Percentiles rank a stretch among this genome's conserved stretches.
These are phyloP conservation scores for Serendipita sp. DNA, from an alignment of 768 basidiomycete species.

Conservation along the genomic window DNA sequence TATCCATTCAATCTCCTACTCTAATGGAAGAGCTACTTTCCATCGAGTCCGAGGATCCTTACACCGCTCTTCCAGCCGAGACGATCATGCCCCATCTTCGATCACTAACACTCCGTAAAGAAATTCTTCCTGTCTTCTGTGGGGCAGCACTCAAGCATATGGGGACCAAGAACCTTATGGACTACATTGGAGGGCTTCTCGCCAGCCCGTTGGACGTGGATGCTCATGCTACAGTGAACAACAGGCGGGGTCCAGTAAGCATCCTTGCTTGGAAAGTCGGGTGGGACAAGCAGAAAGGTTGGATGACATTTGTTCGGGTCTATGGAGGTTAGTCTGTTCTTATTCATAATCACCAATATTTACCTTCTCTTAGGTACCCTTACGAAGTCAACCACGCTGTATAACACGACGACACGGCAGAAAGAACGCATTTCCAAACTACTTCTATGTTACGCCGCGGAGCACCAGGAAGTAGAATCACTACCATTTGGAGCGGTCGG, in stretches of 20 bases:
- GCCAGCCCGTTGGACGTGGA: constrained; percentile 63
- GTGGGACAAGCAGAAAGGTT: constrained; percentile 69
- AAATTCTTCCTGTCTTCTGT: constrained; percentile 64
- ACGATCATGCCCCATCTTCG: constrained; percentile 51
- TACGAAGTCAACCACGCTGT: constrained; percentile 39
- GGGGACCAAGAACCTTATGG: constrained; percentile 65
- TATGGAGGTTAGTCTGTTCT: constrained; percentile 50
- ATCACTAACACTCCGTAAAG: constrained; percentile 42
- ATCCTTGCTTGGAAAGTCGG: constrained; percentile 77
- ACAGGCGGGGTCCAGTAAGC: constrained; percentile 21
- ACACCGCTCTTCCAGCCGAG: constrained; percentile 41
- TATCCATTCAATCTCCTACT: constrained; percentile 65
- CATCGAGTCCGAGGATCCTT: constrained; percentile 34
- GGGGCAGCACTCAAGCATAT: constrained; percentile 70
- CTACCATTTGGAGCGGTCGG: constrained; percentile 73
- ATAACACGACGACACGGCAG: constrained; percentile 51
- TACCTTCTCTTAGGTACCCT: constrained; percentile 37
- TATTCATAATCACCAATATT: constrained; percentile 2
- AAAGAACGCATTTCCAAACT: constrained; percentile 62
- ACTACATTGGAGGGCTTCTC: constrained; percentile 65
- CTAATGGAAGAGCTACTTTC: constrained; percentile 57
- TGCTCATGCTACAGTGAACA: constrained; percentile 26
- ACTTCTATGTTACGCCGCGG: constrained; percentile 60
- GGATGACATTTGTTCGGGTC: constrained; percentile 86
- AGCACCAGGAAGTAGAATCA: constrained; percentile 58